These are phyloP conservation scores for Euphorbia lathyris DNA, from an alignment of 345 rosid species.

Conservation along the genomic window DNA sequence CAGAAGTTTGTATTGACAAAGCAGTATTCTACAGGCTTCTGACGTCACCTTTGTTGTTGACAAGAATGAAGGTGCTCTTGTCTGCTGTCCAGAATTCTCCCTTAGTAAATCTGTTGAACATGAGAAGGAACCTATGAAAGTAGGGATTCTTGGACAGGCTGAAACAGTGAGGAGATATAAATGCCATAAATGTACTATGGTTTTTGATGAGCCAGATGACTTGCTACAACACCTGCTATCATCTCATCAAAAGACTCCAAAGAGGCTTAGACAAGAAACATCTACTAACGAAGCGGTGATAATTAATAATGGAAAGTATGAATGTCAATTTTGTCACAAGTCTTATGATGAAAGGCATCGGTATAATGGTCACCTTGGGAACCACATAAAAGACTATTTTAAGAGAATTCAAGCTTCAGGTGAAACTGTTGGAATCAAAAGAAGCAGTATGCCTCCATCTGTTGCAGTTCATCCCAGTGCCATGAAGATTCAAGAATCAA, in stretches of 20 bases:
- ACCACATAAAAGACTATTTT: conserved; percentile 39
- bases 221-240: conserved; percentile 40
- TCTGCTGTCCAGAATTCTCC: conserved; percentile 24
- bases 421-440: conserved; percentile 8
- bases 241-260: conserved; percentile 34
- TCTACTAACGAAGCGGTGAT: conserved; percentile 27
- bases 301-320: conserved; percentile 41
- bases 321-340: conserved; percentile 47
- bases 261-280: conserved; percentile 23
- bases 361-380: conserved; percentile 43
- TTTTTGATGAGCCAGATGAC: conserved; percentile 39
- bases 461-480: conserved; percentile 9
- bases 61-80: conserved; percentile 22
- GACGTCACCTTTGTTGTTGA: conserved; percentile 21
- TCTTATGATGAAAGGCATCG: conserved; percentile 40
- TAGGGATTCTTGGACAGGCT: conserved; percentile 18
- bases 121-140: conserved; percentile 19
- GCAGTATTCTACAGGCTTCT: conserved; percentile 29
- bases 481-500: conserved; percentile 5
- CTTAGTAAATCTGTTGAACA: conserved; percentile 23
- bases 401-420: conserved; percentile 38
- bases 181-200: conserved; percentile 47
- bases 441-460: conserved; percentile 11
- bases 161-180: conserved; percentile 24
- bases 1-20: conserved; percentile 15